Percentiles rank a stretch among this genome's conserved stretches.
Evolutionary conservation across 495 filamentous ascomycete genomes (phyloP).

Genomic region (Podospora australis): DNA sequence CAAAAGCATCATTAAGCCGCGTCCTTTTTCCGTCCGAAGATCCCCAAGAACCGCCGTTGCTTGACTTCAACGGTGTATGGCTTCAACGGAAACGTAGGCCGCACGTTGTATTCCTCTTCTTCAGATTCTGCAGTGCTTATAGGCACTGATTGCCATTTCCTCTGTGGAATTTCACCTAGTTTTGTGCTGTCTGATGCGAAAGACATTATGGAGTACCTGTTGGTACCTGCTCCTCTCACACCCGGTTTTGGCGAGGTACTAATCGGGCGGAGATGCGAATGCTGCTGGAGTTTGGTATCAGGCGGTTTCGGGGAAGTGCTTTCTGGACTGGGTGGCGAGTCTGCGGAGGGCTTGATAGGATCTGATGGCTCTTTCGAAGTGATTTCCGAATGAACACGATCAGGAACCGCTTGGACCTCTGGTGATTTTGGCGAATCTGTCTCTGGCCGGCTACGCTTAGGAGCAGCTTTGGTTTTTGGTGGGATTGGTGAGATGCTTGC

Average conservation of each 20-base stretch:
- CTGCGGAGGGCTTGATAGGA: too few species aligned
- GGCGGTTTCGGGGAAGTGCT: background rate
- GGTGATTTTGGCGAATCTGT: too few species aligned
- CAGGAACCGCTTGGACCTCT: too few species aligned
- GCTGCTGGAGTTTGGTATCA: background rate
- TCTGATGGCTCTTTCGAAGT: too few species aligned
- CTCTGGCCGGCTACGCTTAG: too few species aligned
- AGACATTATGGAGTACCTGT: constrained; percentile 25
- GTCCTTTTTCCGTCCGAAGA: constrained; percentile 19
- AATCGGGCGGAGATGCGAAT: background rate
- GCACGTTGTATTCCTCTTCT: constrained; percentile 24
- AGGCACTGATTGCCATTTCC: constrained; percentile 19
- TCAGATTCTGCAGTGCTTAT: constrained; percentile 6
- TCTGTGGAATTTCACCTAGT: constrained; percentile 30
- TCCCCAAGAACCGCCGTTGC: constrained; percentile 23
- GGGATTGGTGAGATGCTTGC: too few species aligned
- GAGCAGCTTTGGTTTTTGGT: too few species aligned
- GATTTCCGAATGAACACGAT: too few species aligned
- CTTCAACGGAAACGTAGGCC: constrained; percentile 24
- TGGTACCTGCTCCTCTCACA: too few species aligned
- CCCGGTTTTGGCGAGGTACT: constrained; percentile 2
- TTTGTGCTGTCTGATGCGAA: constrained; percentile 30
- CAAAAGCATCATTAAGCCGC: background rate
- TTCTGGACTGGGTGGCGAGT: too few species aligned
- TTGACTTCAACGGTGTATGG: constrained; percentile 24